A percentile compares a stretch with the other conserved stretches of the same genome.
phyloP scores from a whole-genome alignment of 257 asterid genomes.

The Forsythia viridissima region DNA sequence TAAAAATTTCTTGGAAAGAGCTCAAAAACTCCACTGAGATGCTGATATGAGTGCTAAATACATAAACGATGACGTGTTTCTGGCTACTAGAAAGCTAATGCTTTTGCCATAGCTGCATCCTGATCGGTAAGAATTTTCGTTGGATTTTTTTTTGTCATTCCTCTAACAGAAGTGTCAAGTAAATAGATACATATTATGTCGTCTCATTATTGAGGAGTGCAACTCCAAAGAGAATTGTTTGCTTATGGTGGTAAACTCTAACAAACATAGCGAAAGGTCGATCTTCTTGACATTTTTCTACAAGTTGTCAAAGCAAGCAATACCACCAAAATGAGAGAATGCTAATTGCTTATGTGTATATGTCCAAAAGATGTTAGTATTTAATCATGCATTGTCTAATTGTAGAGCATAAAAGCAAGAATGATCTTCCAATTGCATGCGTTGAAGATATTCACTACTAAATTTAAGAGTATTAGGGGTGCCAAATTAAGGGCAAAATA shows the following conservation, averaged over 20 bases:
- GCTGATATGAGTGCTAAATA: slow-evolving; percentile 9
- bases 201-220: slow-evolving; percentile 15
- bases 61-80: slow-evolving; percentile 9
- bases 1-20: neutral
- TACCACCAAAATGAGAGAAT: neutral
- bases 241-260: slow-evolving; percentile 4
- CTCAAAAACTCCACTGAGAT: neutral
- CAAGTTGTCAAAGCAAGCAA: slow-evolving; percentile 10
- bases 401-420: too few species aligned
- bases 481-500: too few species aligned
- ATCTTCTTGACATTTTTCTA: neutral
- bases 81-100: neutral
- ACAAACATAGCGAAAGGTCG: slow-evolving; percentile 6
- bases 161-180: slow-evolving; percentile 4
- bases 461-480: too few species aligned
- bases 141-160: slow-evolving; percentile 11
- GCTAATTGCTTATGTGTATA: slow-evolving; percentile 1
- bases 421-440: too few species aligned
- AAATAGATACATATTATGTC: neutral
- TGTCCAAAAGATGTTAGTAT: neutral
- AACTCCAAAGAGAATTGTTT: neutral
- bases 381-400: neutral
- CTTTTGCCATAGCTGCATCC: slow-evolving; percentile 1
- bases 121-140: slow-evolving; percentile 7
- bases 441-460: too few species aligned